A percentile compares a stretch with the other conserved stretches of the same genome.
phyloP scores from a whole-genome alignment of 257 asterid species.

The Gardenia jasminoides region DNA sequence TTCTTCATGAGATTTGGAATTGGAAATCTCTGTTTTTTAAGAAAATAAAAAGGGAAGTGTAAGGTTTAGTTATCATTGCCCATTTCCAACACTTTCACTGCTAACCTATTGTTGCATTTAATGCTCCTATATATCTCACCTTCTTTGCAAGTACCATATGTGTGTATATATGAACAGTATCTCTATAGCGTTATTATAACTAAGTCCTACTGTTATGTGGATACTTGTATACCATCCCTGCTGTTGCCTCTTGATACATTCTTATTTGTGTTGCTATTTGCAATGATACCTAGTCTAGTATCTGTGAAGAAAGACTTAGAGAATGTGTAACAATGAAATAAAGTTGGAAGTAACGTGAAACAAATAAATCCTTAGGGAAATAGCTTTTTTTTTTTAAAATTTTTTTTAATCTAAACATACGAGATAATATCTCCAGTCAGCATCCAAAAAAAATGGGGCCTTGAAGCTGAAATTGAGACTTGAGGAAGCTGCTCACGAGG shows the following conservation, averaged over 20 bases:
- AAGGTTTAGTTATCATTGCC: background rate
- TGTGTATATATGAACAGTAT: too few species aligned
- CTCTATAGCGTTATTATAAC: too few species aligned
- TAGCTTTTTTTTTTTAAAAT: background rate
- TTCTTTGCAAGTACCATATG: background rate
- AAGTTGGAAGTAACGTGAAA: background rate
- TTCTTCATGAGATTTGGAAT: too few species aligned
- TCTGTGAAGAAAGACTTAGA: background rate
- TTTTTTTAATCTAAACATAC: background rate
- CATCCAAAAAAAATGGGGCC: background rate
- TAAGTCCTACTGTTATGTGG: background rate
- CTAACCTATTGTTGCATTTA: background rate
- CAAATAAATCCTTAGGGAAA: background rate
- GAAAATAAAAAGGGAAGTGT: background rate
- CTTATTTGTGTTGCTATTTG: background rate
- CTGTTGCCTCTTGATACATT: background rate
- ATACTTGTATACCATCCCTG: background rate
- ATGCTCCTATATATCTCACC: background rate
- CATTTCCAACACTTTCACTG: background rate
- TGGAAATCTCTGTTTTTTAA: too few species aligned
- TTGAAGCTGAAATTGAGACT: background rate
- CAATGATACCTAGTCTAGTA: background rate
- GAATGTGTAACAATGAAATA: background rate
- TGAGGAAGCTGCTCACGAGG: background rate
- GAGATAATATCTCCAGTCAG: background rate